phyloP scores from a whole-genome alignment of 169 alveolate species.

The Eimeria maxima region DNA sequence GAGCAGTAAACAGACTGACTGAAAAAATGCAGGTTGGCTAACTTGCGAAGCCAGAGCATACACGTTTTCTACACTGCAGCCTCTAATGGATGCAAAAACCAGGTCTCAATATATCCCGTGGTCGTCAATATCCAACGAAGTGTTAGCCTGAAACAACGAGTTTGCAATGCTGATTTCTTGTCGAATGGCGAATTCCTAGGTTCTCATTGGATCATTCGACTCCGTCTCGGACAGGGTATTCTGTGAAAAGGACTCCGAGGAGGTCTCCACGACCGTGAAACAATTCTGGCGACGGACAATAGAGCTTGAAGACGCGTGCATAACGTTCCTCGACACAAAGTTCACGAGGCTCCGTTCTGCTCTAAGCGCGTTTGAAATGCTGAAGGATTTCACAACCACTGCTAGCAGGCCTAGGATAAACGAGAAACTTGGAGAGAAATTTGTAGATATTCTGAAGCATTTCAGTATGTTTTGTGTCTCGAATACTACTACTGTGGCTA shows the following conservation, averaged over 20 bases:
- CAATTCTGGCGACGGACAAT: conserved; percentile 91
- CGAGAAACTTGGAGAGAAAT: conserved; percentile 94
- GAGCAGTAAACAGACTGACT: conserved; percentile 91
- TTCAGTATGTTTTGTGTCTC: conserved; percentile 85
- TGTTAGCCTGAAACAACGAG: background rate
- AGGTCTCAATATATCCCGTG: background rate
- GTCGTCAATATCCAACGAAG: background rate
- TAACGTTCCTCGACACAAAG: conserved; percentile 87
- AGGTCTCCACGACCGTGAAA: conserved; percentile 89
- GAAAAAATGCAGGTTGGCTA: conserved; percentile 89
- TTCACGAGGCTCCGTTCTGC: conserved; percentile 93
- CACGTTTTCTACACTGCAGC: background rate
- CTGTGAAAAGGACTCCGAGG: conserved; percentile 88
- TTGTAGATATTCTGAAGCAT: conserved; percentile 92
- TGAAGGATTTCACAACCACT: conserved; percentile 94
- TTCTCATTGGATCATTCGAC: conserved; percentile 88
- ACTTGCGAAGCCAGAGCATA: background rate
- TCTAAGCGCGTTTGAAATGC: conserved; percentile 96
- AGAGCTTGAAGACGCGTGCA: conserved; percentile 92
- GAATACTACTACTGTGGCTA: background rate
- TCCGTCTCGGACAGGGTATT: conserved; percentile 90
- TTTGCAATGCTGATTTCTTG: background rate
- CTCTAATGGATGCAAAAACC: background rate
- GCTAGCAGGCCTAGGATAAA: conserved; percentile 93
- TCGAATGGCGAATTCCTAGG: conserved; percentile 24